phyloP scores from a whole-genome alignment of 441 rosid genomes.

The Geranium incanum region DNA sequence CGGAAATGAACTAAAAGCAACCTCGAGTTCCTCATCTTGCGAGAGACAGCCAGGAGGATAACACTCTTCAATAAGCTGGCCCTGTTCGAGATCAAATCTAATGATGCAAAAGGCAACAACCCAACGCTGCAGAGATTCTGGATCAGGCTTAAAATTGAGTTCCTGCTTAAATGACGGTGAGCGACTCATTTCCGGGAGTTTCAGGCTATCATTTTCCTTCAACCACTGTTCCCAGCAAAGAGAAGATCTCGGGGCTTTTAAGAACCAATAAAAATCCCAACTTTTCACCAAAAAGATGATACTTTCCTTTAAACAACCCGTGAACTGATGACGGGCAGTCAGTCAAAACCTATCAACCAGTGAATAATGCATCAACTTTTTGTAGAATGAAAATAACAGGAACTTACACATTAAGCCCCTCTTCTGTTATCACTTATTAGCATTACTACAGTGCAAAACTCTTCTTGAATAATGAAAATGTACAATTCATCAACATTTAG shows the following conservation, averaged over 20 bases:
- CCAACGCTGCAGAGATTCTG: constrained; percentile 68
- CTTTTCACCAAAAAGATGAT: neutral
- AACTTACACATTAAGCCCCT: neutral
- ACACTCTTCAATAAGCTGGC: constrained; percentile 91
- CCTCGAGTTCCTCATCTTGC: constrained; percentile 80
- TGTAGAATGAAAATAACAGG: neutral
- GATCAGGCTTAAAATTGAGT: constrained; percentile 51
- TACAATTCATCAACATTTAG: neutral
- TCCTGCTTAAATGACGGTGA: constrained; percentile 80
- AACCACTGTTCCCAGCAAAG: neutral
- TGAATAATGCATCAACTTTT: neutral
- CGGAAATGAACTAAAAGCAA: constrained; percentile 88
- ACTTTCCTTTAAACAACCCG: neutral
- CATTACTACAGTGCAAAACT: neutral
- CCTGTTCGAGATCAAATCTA: constrained; percentile 96
- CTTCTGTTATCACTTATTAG: neutral
- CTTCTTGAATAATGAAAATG: neutral
- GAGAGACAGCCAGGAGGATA: constrained; percentile 65
- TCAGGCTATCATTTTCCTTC: neutral
- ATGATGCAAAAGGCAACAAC: constrained; percentile 73
- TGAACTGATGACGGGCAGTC: neutral
- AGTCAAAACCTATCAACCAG: neutral
- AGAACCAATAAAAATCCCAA: too few relatives aligned
- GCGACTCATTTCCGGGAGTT: constrained; percentile 60
- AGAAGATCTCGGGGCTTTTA: neutral